Conservation (phyloP, 441 rosid species). For the Gossypium aridum region DNA sequence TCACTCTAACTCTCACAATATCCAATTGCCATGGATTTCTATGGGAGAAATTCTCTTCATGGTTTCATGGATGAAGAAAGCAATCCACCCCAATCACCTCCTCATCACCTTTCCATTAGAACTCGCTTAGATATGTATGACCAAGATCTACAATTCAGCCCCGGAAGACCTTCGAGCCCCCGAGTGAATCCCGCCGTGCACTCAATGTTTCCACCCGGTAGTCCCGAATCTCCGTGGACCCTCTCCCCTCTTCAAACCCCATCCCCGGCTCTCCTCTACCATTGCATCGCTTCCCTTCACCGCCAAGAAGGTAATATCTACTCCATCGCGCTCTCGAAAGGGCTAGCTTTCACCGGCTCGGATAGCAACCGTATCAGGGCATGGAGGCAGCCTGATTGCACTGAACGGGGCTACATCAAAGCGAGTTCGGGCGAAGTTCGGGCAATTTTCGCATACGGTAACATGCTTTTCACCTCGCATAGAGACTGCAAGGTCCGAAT, state of each 20-base stretch:
- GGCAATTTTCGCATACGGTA: conserved; percentile 35
- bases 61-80: conserved; percentile 24
- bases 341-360: conserved; percentile 39
- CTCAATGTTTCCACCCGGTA: conserved; percentile 19
- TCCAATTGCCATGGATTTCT: conserved; percentile 24
- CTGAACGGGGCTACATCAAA: conserved; percentile 34
- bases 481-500: conserved; percentile 36
- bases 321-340: conserved; percentile 39
- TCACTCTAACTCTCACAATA: not conserved
- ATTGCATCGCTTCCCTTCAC: conserved; percentile 47
- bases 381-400: conserved; percentile 42
- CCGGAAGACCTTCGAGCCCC: conserved; percentile 24
- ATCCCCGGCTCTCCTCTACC: conserved; percentile 39
- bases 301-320: conserved; percentile 42
- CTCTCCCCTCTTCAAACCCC: conserved; percentile 40
- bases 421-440: conserved; percentile 33
- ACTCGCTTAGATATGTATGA: conserved; percentile 22
- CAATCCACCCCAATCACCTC: conserved; percentile 1
- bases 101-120: conserved; percentile 7
- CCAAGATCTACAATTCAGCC: conserved; percentile 29
- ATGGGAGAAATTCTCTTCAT: conserved; percentile 14
- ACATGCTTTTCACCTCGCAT: conserved; percentile 45
- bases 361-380: conserved; percentile 36
- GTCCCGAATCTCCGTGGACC: conserved; percentile 45
- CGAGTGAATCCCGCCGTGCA: not conserved